Conservation (phyloP, 2,329 filamentous ascomycete genomes). For the Pyricularia pennisetigena region DNA sequence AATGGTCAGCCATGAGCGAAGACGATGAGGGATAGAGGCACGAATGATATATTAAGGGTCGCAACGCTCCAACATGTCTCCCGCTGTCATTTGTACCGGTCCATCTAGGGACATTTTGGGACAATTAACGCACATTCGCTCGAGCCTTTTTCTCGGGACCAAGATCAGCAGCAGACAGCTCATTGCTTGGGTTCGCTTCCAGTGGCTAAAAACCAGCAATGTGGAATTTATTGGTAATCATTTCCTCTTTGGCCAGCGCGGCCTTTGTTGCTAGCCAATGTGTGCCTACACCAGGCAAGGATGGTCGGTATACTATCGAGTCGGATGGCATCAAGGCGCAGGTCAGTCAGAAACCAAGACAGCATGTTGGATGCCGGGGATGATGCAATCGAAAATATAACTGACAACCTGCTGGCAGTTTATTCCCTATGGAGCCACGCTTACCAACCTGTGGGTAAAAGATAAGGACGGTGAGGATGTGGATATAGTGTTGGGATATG, state of each 20-base stretch:
- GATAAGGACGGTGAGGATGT: conserved; percentile 51
- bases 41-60: neutral
- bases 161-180: neutral
- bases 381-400: neutral
- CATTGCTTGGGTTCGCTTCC: neutral
- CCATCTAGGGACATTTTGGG: neutral
- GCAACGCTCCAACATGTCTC: neutral
- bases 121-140: neutral
- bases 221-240: conserved; percentile 10
- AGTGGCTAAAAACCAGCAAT: conserved; percentile 9
- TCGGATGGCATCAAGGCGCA: conserved; percentile 24
- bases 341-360: conserved; percentile 10
- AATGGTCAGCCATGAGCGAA: neutral
- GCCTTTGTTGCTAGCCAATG: conserved; percentile 4
- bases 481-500: conserved; percentile 55
- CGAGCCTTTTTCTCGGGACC: too few relatives aligned
- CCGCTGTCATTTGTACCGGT: neutral
- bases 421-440: conserved; percentile 50
- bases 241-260: conserved; percentile 12
- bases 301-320: conserved; percentile 25
- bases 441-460: conserved; percentile 53
- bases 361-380: neutral
- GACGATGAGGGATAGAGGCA: neutral
- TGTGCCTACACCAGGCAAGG: conserved; percentile 15
- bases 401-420: conserved; percentile 20